Percentiles rank a stretch among this genome's conserved stretches.
Conservation (phyloP, 495 filamentous ascomycete species). For the Penicillium daleae region DNA sequence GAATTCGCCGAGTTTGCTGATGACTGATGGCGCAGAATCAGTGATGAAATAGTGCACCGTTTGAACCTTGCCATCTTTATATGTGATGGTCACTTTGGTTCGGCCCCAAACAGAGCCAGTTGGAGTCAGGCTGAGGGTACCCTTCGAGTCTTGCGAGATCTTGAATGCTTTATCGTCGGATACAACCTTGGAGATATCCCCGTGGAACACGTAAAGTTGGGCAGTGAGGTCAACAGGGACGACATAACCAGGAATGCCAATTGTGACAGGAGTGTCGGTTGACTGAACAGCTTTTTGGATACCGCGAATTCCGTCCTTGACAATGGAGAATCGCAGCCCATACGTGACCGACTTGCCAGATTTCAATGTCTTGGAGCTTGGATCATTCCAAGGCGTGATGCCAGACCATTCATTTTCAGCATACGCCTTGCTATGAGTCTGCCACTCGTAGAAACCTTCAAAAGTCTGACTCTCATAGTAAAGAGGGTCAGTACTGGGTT, state of each 20-base stretch:
- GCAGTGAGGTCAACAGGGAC: slow-evolving; percentile 45
- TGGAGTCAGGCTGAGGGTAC: slow-evolving; percentile 7
- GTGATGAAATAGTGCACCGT: slow-evolving; percentile 56
- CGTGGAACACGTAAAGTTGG: slow-evolving; percentile 42
- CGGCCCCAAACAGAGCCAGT: slow-evolving; percentile 35
- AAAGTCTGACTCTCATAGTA: slow-evolving; percentile 54
- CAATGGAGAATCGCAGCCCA: slow-evolving; percentile 51
- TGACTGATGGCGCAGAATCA: slow-evolving; percentile 33
- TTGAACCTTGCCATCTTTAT: slow-evolving; percentile 45
- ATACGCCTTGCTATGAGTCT: slow-evolving; percentile 49
- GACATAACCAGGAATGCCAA: slow-evolving; percentile 54
- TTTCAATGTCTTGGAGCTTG: slow-evolving; percentile 43
- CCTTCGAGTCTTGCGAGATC: slow-evolving; percentile 20
- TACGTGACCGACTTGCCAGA: slow-evolving; percentile 45
- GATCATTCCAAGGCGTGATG: slow-evolving; percentile 50
- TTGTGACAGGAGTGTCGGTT: slow-evolving; percentile 45
- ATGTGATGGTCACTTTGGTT: slow-evolving; percentile 42
- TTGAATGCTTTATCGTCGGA: slow-evolving; percentile 29
- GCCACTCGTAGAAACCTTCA: slow-evolving; percentile 58
- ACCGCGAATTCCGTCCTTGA: slow-evolving; percentile 36
- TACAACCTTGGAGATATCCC: slow-evolving; percentile 14
- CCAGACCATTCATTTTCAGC: slow-evolving; percentile 53
- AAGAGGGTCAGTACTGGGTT: slow-evolving; percentile 29
- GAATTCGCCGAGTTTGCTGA: slow-evolving; percentile 43
- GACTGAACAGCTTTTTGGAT: slow-evolving; percentile 43